Evolutionary conservation across 257 asterid genomes (phyloP).

Genomic region (Solanum tarapatanum): DNA sequence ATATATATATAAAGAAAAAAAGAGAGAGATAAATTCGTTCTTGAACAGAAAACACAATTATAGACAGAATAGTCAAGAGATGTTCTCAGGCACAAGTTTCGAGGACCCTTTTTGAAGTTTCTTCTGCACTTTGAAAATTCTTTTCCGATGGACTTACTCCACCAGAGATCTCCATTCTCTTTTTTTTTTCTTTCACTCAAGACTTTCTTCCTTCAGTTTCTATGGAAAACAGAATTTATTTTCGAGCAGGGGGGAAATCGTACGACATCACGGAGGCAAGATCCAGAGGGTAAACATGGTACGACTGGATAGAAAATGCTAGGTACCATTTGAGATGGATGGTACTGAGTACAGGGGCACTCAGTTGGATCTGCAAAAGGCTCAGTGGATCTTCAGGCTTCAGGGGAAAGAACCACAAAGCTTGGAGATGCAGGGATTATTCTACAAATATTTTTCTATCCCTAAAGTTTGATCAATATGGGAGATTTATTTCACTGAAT

Average conservation of each 20-base stretch:
- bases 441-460: background rate
- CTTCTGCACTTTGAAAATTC: background rate
- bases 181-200: background rate
- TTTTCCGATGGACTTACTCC: background rate
- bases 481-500: background rate
- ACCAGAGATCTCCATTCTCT: background rate
- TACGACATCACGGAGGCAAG: background rate
- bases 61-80: background rate
- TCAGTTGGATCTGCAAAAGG: background rate
- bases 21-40: background rate
- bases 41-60: background rate
- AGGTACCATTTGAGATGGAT: background rate
- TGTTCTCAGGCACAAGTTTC: background rate
- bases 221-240: background rate
- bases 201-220: background rate
- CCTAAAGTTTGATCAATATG: background rate
- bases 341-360: background rate
- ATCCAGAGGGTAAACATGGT: background rate
- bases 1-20: too few species aligned
- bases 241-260: background rate
- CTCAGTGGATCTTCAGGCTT: background rate
- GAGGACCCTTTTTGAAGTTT: background rate
- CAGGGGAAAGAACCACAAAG: background rate
- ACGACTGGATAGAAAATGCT: background rate
- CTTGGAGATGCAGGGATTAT: background rate